Evolutionary conservation across 805 yeast species (phyloP), one percentile per base, ranked within the genome.

Genomic region (Saccharomycopsis amapae): DNA sequence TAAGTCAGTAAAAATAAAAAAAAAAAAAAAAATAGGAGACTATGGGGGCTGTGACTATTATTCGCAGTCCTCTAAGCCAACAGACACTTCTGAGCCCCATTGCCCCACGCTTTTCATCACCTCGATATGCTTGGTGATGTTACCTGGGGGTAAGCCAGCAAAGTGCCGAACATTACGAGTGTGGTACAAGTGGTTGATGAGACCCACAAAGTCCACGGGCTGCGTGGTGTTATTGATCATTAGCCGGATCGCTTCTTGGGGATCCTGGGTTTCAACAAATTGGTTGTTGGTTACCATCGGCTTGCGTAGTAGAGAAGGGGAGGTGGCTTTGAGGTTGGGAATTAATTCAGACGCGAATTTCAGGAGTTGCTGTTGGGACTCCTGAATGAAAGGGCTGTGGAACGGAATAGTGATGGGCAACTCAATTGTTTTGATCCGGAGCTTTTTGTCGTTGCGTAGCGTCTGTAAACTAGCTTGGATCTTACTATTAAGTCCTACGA

Each of bases 351-450:
- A n/a, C n/a, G n/a, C n/a, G n/a, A n/a, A n/a, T n/a, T n/a, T n/a
- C n/a, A n/a, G n/a, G n/a, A n/a, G n/a, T n/a, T n/a, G n/a, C n/a
- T n/a, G n/a, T n/a, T n/a, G n/a, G 13, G 48, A 39, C 4, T 43
- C 39, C 6, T 30, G 17, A 23, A 50, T 35, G 19, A 35, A 33
- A 4, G 25, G 44, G 9, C 53, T 39, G 19, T 50, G 53, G 45
- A 50, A 50, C 5, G 50, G 50, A 3, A 40, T 37, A 24, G 28
- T 38, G 10, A 50, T 37, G 13, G 53, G 53, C 15, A 50, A 38
- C 12, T 46, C 41, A 13, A 17, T 36, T 2, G 34, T 26, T 30
- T 33, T 42, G 28, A 46, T 23, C 24, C 42, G 28, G 12, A 36
- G n/a, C 10, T 31, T 30, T n/a, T 5, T 18, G 9, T 19, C 31